phyloP scores from a whole-genome alignment of 192 early-diverging fungal species.

The Dimargaris verticillata region DNA sequence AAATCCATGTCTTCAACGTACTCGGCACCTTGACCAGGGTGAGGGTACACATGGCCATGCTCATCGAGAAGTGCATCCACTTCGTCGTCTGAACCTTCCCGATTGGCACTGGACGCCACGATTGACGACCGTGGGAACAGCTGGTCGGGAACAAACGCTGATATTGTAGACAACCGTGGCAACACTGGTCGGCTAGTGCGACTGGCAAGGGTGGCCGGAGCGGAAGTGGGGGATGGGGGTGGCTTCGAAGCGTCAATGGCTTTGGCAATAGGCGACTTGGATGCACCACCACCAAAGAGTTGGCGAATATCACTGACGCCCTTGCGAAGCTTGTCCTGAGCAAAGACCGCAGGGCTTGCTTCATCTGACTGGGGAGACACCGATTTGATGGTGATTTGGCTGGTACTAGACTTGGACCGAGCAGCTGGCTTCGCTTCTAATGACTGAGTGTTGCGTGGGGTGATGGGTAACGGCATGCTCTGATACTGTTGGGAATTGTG shows the following conservation, averaged over 20 bases:
- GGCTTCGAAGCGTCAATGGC: neutral
- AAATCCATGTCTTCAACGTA: neutral
- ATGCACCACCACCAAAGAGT: too few species aligned
- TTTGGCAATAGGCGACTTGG: neutral
- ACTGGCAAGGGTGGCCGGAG: neutral
- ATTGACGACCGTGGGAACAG: neutral
- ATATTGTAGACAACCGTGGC: neutral
- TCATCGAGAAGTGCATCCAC: conserved; percentile 4
- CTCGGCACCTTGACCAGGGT: neutral
- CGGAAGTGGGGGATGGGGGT: neutral
- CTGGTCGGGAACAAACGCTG: neutral
- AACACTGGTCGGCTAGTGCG: neutral
- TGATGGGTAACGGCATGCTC: too few species aligned
- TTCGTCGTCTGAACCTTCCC: neutral
- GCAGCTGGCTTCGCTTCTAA: too few species aligned
- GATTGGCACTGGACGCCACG: neutral
- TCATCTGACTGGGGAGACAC: too few species aligned
- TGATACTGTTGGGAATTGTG: too few species aligned
- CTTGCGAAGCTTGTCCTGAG: too few species aligned
- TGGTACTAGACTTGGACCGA: too few species aligned
- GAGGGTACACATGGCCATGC: conserved; percentile 3
- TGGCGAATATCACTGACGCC: too few species aligned
- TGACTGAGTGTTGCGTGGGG: too few species aligned
- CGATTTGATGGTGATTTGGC: too few species aligned
- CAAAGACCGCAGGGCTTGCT: too few species aligned